Conservation (phyloP, 176 grass and related monocot species). For the Echinochloa phyllopogon region DNA sequence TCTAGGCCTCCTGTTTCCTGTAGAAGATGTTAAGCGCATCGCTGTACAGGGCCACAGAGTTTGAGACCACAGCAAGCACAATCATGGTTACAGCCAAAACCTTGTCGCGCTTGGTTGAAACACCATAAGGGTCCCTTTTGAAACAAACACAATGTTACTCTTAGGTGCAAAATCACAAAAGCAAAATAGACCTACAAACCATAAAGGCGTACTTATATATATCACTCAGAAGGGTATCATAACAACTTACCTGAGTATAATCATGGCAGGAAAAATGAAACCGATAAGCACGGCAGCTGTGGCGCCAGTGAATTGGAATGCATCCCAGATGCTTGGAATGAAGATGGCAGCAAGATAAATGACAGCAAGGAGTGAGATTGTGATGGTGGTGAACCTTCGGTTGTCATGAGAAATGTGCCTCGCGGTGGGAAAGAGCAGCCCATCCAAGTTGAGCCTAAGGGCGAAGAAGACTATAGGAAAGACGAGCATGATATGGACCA, state of each 20-base stretch:
- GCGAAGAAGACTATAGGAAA: conserved; percentile 95
- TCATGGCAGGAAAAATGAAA: conserved; percentile 88
- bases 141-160: not conserved
- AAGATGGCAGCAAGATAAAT: conserved; percentile 79
- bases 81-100: conserved; percentile 80
- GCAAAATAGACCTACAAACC: not conserved
- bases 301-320: conserved; percentile 87
- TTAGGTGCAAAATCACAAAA: not conserved
- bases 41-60: conserved; percentile 76
- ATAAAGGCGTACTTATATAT: not conserved
- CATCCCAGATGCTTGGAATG: conserved; percentile 92
- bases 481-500: conserved; percentile 86
- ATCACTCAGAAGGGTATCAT: not conserved
- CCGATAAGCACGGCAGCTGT: conserved; percentile 77
- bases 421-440: conserved; percentile 69
- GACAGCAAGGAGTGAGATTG: conserved; percentile 55
- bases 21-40: conserved; percentile 61
- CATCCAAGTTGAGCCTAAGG: conserved; percentile 81
- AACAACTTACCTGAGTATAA: conserved; percentile 66
- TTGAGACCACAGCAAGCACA: conserved; percentile 71
- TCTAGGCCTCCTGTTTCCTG: conserved; percentile 68
- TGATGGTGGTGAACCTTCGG: conserved; percentile 66
- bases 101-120: conserved; percentile 71
- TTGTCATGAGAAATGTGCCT: conserved; percentile 62
- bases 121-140: conserved; percentile 72